Conservation (phyloP, 2,329 filamentous ascomycete species). For the Hypoxylon sp. region DNA sequence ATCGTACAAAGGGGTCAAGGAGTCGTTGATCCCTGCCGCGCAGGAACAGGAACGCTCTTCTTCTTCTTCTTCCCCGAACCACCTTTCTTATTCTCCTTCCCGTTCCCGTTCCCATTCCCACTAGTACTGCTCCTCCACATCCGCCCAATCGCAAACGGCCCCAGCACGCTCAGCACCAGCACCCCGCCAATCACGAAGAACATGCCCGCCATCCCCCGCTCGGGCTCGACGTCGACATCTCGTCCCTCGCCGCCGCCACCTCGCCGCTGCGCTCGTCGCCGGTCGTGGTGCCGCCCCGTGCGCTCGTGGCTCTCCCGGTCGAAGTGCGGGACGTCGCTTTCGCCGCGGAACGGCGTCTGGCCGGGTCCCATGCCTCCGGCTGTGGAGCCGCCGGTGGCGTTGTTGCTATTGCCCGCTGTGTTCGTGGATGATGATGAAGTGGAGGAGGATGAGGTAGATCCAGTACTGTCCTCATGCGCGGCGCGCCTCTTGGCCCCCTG, state of each 20-base stretch:
- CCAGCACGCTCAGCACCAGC: constrained; percentile 55
- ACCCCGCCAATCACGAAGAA: constrained; percentile 62
- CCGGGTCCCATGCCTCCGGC: constrained; percentile 67
- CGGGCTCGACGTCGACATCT: constrained; percentile 49
- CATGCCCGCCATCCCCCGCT: constrained; percentile 52
- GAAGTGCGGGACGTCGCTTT: constrained; percentile 77
- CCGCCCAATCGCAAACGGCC: constrained; percentile 54
- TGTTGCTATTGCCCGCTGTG: neutral
- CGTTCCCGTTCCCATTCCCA: constrained; percentile 34
- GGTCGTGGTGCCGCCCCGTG: constrained; percentile 74
- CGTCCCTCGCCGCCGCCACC: constrained; percentile 33
- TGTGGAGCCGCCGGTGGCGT: constrained; percentile 12
- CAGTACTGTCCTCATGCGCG: constrained; percentile 57
- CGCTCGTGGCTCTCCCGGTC: constrained; percentile 75
- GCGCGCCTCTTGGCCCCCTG: constrained; percentile 67
- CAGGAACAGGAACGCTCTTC: neutral
- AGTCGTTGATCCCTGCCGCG: no score
- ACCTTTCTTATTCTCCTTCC: no score
- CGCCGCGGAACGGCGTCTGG: constrained; percentile 56
- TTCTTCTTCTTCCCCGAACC: constrained; percentile 9
- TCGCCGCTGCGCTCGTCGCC: constrained; percentile 53
- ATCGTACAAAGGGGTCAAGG: no score
- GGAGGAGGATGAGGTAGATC: constrained; percentile 12
- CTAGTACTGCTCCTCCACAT: constrained; percentile 41
- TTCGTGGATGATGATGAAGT: constrained; percentile 4